Conservation (phyloP, 176 grass and related monocot genomes). For the Oryza meyeriana region DNA sequence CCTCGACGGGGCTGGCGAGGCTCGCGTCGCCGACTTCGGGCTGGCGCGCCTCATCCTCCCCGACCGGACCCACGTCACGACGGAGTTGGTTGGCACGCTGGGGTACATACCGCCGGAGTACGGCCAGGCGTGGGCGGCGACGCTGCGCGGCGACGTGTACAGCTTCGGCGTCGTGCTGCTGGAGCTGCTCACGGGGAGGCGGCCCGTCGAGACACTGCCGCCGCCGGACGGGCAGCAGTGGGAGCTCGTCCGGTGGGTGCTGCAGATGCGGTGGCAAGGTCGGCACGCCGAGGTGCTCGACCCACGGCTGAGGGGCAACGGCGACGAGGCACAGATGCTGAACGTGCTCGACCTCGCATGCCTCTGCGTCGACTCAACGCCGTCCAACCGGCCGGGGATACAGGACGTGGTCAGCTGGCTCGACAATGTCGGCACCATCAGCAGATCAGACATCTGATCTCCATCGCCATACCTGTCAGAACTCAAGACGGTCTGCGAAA, state of each 20-base stretch:
- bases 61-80: slow-evolving; percentile 44
- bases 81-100: slow-evolving; percentile 52
- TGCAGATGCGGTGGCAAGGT: not conserved
- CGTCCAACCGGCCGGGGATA: slow-evolving; percentile 38
- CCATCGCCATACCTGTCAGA: too few species aligned
- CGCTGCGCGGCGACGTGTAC: slow-evolving; percentile 75
- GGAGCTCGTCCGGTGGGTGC: slow-evolving; percentile 30
- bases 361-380: slow-evolving; percentile 18
- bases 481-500: too few species aligned
- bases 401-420: slow-evolving; percentile 46
- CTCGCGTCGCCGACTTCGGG: slow-evolving; percentile 57
- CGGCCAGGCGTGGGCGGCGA: slow-evolving; percentile 53
- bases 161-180: slow-evolving; percentile 88
- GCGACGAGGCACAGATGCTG: slow-evolving; percentile 32
- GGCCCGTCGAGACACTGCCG: slow-evolving; percentile 31
- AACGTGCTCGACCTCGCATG: slow-evolving; percentile 41
- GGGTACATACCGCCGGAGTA: slow-evolving; percentile 69
- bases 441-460: not conserved
- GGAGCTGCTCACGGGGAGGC: slow-evolving; percentile 70
- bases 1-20: slow-evolving; percentile 46
- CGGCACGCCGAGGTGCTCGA: slow-evolving; percentile 19
- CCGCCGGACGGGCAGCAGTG: not conserved
- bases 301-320: not conserved
- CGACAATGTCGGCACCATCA: slow-evolving; percentile 21
- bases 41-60: slow-evolving; percentile 45